A percentile compares a stretch with the other conserved stretches of the same genome.
These are phyloP conservation scores for Leishmania braziliensis DNA, from an alignment of 208 protist species.

Conservation along the genomic window DNA sequence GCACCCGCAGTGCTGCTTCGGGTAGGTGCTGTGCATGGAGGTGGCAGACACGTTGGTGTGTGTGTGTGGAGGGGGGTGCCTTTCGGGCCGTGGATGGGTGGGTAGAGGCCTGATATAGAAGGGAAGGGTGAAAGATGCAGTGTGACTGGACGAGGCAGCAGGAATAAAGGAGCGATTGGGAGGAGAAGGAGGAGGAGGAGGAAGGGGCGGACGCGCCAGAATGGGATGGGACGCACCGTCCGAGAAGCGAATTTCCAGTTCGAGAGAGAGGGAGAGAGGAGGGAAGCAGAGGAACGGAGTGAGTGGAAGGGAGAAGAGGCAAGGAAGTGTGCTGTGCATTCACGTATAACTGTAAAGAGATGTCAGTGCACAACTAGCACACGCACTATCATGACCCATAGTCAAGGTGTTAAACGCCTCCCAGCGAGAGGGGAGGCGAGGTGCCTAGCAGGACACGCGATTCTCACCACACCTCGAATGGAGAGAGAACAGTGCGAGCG, in stretches of 20 bases:
- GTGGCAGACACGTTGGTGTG: constrained; percentile 56
- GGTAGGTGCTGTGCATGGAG: constrained; percentile 32
- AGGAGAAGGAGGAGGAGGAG: too few relatives aligned
- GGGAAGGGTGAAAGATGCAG: background rate
- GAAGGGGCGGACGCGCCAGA: too few relatives aligned
- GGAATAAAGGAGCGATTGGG: background rate
- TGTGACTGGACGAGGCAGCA: background rate
- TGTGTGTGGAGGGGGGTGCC: background rate
- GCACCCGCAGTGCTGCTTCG: constrained; percentile 80
- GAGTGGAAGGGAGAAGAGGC: background rate
- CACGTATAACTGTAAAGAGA: background rate
- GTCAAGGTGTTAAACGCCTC: background rate
- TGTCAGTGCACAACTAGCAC: background rate
- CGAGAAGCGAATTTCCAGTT: background rate
- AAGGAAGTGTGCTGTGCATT: background rate
- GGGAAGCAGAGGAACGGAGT: background rate
- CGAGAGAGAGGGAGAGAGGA: background rate
- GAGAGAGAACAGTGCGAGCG: too few relatives aligned
- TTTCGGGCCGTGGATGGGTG: background rate
- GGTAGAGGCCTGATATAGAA: background rate
- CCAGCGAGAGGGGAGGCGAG: background rate
- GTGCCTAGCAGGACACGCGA: background rate
- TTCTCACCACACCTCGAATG: background rate
- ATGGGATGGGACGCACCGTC: background rate
- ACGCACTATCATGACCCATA: background rate